These are phyloP conservation scores for Apiospora pterosperma DNA, from an alignment of 2,329 filamentous ascomycete species.

Conservation along the genomic window DNA sequence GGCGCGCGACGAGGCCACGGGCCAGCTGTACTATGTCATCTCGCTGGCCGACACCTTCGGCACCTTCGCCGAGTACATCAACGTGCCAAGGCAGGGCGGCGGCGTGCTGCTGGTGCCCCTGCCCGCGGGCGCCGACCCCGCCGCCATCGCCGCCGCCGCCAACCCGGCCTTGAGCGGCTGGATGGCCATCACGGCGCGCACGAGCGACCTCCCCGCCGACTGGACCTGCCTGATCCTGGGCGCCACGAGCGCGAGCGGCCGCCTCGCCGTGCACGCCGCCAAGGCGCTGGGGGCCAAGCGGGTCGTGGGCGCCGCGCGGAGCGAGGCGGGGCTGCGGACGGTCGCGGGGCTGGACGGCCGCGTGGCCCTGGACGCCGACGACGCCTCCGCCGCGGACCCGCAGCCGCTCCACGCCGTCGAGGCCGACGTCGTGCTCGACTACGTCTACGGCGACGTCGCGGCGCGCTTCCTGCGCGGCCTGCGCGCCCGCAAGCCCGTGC, in stretches of 20 bases:
- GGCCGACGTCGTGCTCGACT: constrained; percentile 55
- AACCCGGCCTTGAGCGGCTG: constrained; percentile 55
- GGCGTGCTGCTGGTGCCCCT: constrained; percentile 38
- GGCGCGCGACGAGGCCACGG: constrained; percentile 40
- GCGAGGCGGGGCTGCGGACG: constrained; percentile 35
- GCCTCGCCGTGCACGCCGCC: constrained; percentile 45
- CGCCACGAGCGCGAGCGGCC: constrained; percentile 49
- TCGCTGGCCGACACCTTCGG: constrained; percentile 34
- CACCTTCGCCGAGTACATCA: constrained; percentile 45
- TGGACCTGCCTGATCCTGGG: constrained; percentile 51
- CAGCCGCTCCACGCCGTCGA: constrained; percentile 36
- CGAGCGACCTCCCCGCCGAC: constrained; percentile 30
- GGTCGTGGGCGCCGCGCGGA: constrained; percentile 50
- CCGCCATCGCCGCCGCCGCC: constrained; percentile 47
- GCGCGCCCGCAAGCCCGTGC: constrained; percentile 37
- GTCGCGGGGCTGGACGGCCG: constrained; percentile 41
- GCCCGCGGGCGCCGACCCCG: constrained; percentile 41
- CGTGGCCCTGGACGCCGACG: constrained; percentile 38
- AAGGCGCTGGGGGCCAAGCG: constrained; percentile 44
- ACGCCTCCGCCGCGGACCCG: constrained; percentile 36
- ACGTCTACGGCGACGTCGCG: constrained; percentile 48
- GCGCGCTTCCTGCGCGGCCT: constrained; percentile 38
- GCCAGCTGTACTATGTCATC: constrained; percentile 47
- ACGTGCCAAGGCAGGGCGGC: constrained; percentile 34
- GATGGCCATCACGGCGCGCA: constrained; percentile 52